Percentiles rank a stretch among this genome's conserved stretches.
These are phyloP conservation scores for Poteriospumella lacustris DNA, from an alignment of 108 stramenopile species.

Conservation along the genomic window DNA sequence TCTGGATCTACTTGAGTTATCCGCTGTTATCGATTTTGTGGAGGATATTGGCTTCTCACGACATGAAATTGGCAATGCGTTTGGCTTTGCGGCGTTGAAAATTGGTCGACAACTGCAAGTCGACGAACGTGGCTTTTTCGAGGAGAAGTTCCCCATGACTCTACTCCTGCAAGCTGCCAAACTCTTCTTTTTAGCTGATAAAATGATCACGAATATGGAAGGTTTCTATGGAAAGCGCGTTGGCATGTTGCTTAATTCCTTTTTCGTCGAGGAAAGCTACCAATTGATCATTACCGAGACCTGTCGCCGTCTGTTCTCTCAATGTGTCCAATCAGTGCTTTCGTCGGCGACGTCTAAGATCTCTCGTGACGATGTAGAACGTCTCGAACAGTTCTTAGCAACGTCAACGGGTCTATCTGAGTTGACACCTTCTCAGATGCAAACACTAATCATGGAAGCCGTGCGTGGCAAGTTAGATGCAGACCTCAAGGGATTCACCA, in stretches of 20 bases:
- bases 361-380: background rate
- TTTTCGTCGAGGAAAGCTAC: background rate
- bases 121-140: background rate
- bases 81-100: background rate
- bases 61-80: slow-evolving; percentile 4
- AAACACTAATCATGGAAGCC: slow-evolving; percentile 13
- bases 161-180: background rate
- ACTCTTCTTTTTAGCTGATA: slow-evolving; percentile 1
- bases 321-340: background rate
- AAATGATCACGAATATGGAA: background rate
- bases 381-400: background rate
- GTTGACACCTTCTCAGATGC: slow-evolving; percentile 7
- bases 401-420: background rate
- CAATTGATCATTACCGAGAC: background rate
- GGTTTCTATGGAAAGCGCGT: slow-evolving; percentile 11
- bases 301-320: background rate
- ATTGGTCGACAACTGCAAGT: background rate
- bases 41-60: background rate
- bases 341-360: background rate
- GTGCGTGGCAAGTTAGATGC: background rate
- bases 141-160: background rate
- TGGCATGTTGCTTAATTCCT: background rate
- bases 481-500: background rate
- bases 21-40: slow-evolving; percentile 4
- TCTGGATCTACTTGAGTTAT: slow-evolving; percentile 8